Evolutionary conservation across 2,329 filamentous ascomycete species (phyloP).

Genomic region (Zymoseptoria pseudotritici): DNA sequence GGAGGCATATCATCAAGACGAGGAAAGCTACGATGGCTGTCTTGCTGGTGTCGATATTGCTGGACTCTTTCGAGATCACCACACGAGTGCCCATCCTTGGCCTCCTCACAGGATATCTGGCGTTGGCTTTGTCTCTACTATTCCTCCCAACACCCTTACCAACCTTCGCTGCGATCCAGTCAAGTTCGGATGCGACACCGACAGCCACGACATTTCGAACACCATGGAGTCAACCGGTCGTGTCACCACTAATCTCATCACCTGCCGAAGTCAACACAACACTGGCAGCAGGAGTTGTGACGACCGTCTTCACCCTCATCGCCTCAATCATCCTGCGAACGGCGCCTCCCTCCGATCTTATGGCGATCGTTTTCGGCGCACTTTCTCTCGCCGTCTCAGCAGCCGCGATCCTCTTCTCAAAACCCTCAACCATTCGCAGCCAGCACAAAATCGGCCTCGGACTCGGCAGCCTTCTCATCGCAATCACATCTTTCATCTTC

Average conservation of each 20-base stretch:
- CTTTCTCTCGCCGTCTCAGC: constrained; percentile 38
- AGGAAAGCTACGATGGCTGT: constrained; percentile 32
- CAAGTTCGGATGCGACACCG: constrained; percentile 1
- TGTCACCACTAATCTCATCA: constrained; percentile 31
- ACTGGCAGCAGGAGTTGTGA: constrained; percentile 32
- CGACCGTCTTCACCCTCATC: constrained; percentile 33
- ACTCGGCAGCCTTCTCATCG: constrained; percentile 27
- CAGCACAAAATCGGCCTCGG: constrained; percentile 28
- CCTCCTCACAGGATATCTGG: constrained; percentile 40
- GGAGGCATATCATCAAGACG: constrained; percentile 30
- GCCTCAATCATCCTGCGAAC: constrained; percentile 29
- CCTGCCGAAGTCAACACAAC: constrained; percentile 37
- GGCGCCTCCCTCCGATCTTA: constrained; percentile 27
- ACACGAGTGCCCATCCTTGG: constrained; percentile 21
- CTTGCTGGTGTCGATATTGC: constrained; percentile 28
- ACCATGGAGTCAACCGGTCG: constrained; percentile 13
- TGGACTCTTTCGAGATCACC: constrained; percentile 29
- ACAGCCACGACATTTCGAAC: constrained; percentile 14
- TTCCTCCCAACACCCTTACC: constrained; percentile 44
- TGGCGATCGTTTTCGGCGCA: constrained; percentile 33
- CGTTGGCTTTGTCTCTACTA: constrained; percentile 37
- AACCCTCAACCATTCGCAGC: constrained; percentile 36
- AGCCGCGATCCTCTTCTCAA: constrained; percentile 36
- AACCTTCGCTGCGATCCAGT: constrained; percentile 9
- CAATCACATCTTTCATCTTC: constrained; percentile 30